Base-by-base conservation (phyloP, 148 eudicot species). In the Chenopodium berlandieri region DNA sequence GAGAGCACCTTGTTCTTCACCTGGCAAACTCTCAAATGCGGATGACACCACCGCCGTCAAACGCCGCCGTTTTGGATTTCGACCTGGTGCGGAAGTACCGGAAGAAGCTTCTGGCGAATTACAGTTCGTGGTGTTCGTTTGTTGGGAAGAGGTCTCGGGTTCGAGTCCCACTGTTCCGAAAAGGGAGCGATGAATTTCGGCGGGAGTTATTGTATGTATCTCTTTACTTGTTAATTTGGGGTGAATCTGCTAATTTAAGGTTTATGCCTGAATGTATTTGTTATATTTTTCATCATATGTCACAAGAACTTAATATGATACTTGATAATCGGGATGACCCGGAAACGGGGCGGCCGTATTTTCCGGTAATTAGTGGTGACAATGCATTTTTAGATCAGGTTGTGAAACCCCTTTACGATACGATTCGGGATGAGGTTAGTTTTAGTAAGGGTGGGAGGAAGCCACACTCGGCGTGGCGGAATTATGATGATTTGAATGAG, bases 381-480 rank as follows among this genome's bases (percentile, higher is more conserved):
- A 88, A 85, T 30, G 90, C 88, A 2, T 95, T 88, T 71, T 74
- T 95, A 75, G 50, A 81, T 31, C 46, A 78, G 12, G 91, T 95
- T 40, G 87, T 95, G 25, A 86, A 60, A 9, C 98, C 97, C 1
- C 70, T 95, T 58, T 95, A 95, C 62, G 69, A 79, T 3, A 84
- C 81, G 0, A 81, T 95, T 25, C 85, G 77, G 72, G 87, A 19
- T 3, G 98, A 93, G 88, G 97, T 91, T 1, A 89, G 30, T 40
- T 82, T 85, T 48, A 91, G 98, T 76, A 86, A 89, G 22, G 91
- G 89, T 37, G 98, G 97, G 82, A 89, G 88, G 47, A 91, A 88
- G 75, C 98, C 97, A 0, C 98, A 95, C 80, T 89, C 96, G 7
- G 98, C 98, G 31, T 95, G 98, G 98, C 75, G 98, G 34, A 95